Evolutionary conservation across 441 rosid species (phyloP).

Genomic region (California macrophylla): DNA sequence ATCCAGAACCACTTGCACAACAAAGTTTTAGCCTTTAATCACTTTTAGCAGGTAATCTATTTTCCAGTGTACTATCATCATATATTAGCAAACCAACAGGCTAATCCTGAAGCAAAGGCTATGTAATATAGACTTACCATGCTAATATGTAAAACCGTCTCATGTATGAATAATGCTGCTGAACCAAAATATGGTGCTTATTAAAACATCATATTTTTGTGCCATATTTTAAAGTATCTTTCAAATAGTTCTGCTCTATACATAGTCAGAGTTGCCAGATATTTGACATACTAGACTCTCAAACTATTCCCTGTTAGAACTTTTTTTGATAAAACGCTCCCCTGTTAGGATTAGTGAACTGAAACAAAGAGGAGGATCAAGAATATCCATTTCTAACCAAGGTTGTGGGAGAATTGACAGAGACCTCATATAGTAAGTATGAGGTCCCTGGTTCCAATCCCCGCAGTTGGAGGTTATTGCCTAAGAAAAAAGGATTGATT

Average conservation of each 20-base stretch:
- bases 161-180: neutral
- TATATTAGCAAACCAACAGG: neutral
- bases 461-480: neutral
- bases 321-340: too few relatives aligned
- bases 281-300: neutral
- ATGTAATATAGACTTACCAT: neutral
- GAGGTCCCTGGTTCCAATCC: too few relatives aligned
- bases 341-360: too few relatives aligned
- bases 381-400: neutral
- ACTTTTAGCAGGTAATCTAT: neutral
- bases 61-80: neutral
- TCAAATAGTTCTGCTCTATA: neutral
- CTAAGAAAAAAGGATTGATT: neutral
- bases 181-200: neutral
- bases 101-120: neutral
- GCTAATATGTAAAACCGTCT: neutral
- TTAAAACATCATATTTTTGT: neutral
- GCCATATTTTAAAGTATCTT: neutral
- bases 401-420: neutral
- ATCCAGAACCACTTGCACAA: conserved; percentile 1
- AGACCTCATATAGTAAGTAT: neutral
- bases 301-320: too few relatives aligned
- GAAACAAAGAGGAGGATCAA: too few relatives aligned
- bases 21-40: neutral
- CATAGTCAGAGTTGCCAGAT: neutral